Conservation (phyloP, 2,329 filamentous ascomycete genomes). For the Stagonosporopsis rhizophila region DNA sequence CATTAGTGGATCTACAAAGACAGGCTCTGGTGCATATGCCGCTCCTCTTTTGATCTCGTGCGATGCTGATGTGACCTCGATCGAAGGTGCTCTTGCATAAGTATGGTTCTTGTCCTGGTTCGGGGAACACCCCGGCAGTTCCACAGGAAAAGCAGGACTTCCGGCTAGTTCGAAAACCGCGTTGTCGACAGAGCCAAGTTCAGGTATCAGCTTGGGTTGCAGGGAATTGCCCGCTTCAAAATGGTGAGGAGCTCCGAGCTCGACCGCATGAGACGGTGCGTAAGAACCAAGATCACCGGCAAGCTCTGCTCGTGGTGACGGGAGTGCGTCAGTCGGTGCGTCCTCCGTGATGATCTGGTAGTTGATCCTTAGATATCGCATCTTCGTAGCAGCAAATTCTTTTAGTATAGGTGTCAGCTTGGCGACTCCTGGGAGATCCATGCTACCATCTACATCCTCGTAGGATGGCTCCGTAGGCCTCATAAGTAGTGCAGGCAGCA, state of each 20-base stretch:
- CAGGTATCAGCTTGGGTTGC: conserved; percentile 18
- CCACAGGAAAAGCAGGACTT: conserved; percentile 35
- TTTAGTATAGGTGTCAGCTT: conserved; percentile 62
- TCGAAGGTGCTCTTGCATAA: conserved; percentile 16
- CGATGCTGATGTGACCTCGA: conserved; percentile 44
- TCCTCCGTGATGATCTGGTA: conserved; percentile 62
- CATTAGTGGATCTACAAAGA: conserved; percentile 31
- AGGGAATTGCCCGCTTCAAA: conserved; percentile 34
- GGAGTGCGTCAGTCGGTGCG: conserved; percentile 22
- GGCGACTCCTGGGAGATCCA: conserved; percentile 57
- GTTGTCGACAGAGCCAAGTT: conserved; percentile 32
- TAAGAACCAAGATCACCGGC: conserved; percentile 30
- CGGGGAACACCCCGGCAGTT: conserved; percentile 37
- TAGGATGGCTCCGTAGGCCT: conserved; percentile 32
- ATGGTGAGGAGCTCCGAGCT: conserved; percentile 32
- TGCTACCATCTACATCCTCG: conserved; percentile 28
- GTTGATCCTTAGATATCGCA: conserved; percentile 64
- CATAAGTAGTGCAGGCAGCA: conserved; percentile 44
- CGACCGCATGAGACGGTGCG: conserved; percentile 31
- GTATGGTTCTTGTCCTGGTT: background rate
- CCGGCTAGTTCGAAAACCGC: conserved; percentile 36
- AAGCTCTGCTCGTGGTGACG: conserved; percentile 37
- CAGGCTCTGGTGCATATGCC: conserved; percentile 56
- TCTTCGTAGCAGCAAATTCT: conserved; percentile 53
- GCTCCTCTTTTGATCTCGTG: conserved; percentile 50